Evolutionary conservation across 441 rosid species (phyloP).

Genomic region (Euphorbia celastroides): DNA sequence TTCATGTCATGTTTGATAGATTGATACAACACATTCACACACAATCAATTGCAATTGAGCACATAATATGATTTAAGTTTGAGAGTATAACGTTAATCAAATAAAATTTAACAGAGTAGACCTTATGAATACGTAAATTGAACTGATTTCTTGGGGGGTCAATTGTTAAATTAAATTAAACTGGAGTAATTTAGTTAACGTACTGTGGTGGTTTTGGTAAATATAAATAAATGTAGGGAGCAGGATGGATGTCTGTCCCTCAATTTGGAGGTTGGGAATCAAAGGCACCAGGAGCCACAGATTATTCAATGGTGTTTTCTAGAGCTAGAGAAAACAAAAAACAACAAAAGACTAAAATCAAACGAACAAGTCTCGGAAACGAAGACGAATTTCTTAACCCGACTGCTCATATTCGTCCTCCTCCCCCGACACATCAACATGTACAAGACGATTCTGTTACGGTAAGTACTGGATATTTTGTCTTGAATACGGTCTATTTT

Average conservation of each 20-base stretch:
- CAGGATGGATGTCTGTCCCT: conserved; percentile 50
- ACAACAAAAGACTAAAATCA: conserved; percentile 43
- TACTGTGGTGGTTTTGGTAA: neutral
- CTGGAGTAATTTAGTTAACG: no score
- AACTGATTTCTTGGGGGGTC: no score
- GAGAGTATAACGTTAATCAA: no score
- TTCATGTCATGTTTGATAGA: no score
- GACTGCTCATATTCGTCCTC: conserved; percentile 15
- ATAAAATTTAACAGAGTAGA: no score
- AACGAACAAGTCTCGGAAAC: conserved; percentile 43
- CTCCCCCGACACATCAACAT: neutral
- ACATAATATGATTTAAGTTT: no score
- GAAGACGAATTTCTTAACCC: conserved; percentile 36
- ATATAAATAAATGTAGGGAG: conserved; percentile 22
- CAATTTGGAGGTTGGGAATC: conserved; percentile 86
- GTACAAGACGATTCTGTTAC: conserved; percentile 40
- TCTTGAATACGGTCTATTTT: no score
- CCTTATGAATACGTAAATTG: no score
- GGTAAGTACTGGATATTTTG: conserved; percentile 26
- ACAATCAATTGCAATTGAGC: no score
- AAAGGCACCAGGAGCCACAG: conserved; percentile 35
- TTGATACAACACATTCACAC: no score
- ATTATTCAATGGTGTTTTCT: conserved; percentile 67
- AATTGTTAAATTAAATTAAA: no score
- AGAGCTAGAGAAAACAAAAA: conserved; percentile 63